These are phyloP conservation scores for Fusarium liriodendri DNA, from an alignment of 2,329 filamentous ascomycete genomes.

Conservation along the genomic window DNA sequence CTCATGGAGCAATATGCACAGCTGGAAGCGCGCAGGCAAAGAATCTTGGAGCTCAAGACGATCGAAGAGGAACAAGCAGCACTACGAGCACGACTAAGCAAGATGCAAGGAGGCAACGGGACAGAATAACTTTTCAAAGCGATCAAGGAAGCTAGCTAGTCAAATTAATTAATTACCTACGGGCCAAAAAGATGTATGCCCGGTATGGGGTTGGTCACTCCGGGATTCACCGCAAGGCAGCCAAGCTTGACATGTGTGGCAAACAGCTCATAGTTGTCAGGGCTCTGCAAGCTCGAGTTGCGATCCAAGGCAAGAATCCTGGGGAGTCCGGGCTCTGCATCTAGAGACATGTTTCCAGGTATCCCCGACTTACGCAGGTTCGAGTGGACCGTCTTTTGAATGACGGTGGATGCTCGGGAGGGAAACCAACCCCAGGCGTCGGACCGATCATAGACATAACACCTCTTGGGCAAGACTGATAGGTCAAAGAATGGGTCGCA, in stretches of 20 bases:
- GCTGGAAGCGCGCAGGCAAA: not conserved
- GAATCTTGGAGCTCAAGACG: not conserved
- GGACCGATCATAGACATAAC: not conserved
- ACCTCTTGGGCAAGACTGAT: not conserved
- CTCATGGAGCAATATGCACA: not conserved
- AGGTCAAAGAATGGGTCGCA: not conserved
- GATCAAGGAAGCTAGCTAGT: not conserved
- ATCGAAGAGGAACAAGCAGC: not conserved
- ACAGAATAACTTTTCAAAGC: not conserved
- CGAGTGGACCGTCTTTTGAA: not conserved
- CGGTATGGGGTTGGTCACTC: not conserved
- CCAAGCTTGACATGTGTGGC: not conserved
- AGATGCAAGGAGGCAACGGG: not conserved
- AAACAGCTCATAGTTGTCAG: slow-evolving; percentile 6
- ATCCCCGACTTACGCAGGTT: not conserved
- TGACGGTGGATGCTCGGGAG: not conserved
- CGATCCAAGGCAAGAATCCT: not conserved
- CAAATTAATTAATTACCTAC: not conserved
- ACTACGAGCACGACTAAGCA: not conserved
- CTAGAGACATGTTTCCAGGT: not conserved
- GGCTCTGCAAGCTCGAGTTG: not conserved
- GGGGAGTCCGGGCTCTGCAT: not conserved
- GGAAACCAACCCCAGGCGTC: not conserved
- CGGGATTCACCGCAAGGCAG: not conserved
- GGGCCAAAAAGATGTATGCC: not conserved